Percentiles rank a stretch among this genome's conserved stretches.
Conservation (phyloP, 106 monocot genomes). For the Acorus calamus region DNA sequence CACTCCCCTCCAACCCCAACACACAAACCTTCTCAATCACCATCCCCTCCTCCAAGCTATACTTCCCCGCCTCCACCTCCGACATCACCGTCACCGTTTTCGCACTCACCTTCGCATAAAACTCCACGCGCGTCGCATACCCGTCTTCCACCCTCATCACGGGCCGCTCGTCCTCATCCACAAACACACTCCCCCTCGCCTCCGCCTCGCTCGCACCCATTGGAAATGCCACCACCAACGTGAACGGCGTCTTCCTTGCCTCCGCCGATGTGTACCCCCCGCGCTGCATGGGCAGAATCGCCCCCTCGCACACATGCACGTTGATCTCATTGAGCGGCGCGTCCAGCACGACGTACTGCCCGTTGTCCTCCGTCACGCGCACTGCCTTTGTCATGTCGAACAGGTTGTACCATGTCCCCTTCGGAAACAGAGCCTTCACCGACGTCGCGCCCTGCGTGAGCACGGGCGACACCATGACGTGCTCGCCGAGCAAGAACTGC, state of each 20-base stretch:
- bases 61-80: constrained; percentile 49
- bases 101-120: constrained; percentile 36
- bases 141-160: constrained; percentile 76
- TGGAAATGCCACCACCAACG: constrained; percentile 66
- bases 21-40: constrained; percentile 69
- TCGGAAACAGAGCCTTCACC: constrained; percentile 72
- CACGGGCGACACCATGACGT: constrained; percentile 87
- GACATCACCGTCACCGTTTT: constrained; percentile 65
- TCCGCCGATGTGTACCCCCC: constrained; percentile 68
- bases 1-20: constrained; percentile 45
- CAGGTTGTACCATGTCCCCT: constrained; percentile 85
- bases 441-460: constrained; percentile 45
- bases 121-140: constrained; percentile 49
- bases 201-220: constrained; percentile 26
- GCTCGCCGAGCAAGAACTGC: constrained; percentile 68
- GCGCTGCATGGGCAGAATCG: constrained; percentile 83
- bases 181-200: constrained; percentile 60
- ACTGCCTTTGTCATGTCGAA: constrained; percentile 70
- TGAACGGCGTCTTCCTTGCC: constrained; percentile 70
- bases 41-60: constrained; percentile 40
- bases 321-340: constrained; percentile 88
- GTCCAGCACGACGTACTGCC: constrained; percentile 29
- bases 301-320: constrained; percentile 79
- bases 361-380: constrained; percentile 35
- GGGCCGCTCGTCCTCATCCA: constrained; percentile 85